Base-by-base conservation (phyloP, 768 basidiomycete species). In the Rubroboletus pulcherrimus region DNA sequence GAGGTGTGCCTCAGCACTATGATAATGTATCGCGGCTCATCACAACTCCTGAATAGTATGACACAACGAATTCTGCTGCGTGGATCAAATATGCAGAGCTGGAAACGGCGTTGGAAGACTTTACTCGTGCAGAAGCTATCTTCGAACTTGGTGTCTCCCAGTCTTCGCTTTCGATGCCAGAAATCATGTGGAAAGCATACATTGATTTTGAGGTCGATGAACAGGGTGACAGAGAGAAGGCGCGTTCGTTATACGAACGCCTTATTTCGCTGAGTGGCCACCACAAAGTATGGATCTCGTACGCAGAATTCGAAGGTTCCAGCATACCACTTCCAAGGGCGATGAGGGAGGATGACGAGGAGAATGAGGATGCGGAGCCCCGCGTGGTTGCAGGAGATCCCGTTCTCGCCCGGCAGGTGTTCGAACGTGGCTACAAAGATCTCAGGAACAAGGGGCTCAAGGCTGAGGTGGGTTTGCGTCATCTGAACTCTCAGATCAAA, bases 61-160 rank as follows among this genome's bases (percentile, higher is more conserved):
- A 98, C 70, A 81, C 94, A 0, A 86, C 91, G 29, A 93, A 96
- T 70, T 89, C 92, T 1, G 77, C 91, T 1, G 91, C 94, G 0
- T 98, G 96, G 96, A 96, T 98, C 73, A 90, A 91, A 71, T 98
- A 85, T 71, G 91, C 96, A 26, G 91, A 96, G 65, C 83, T 97
- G 34, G 95, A 98, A 71, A 81, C 84, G 0, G 87, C 87, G 48
- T 79, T 97, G 1, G 88, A 89, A 69, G 95, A 98, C 71, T 86
- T 88, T 68, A 77, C 84, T 24, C 93, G 95, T 37, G 89, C 93
- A 2, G 88, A 96, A 14, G 94, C 88, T 5, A 93, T 98, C 66
- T 98, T 93, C 74, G 94, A 97, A 71, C 85, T 98, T 21, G 95
- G 89, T 7, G 81, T 92, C 24, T 79, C 86, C 7, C 95, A 97